A percentile compares a stretch with the other conserved stretches of the same genome.
Evolutionary conservation across 345 rosid genomes (phyloP).

Genomic region (Zanthoxylum bungeanum): DNA sequence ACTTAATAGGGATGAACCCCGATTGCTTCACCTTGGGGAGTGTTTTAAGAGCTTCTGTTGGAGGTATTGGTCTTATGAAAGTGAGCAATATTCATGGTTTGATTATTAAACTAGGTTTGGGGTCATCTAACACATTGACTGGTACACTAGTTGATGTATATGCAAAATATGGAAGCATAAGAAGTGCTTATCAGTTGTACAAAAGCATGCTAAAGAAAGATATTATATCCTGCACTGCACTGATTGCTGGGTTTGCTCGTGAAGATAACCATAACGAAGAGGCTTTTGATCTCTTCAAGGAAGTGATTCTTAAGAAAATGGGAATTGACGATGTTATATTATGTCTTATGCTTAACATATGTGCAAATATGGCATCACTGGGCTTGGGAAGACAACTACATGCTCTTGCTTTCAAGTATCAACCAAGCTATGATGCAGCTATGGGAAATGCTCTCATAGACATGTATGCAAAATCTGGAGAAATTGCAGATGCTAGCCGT

Average conservation of each 20-base stretch:
- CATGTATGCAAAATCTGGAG: constrained; percentile 79
- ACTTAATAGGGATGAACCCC: constrained; percentile 47
- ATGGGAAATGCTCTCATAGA: constrained; percentile 66
- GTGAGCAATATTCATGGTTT: constrained; percentile 56
- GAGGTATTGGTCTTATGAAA: constrained; percentile 24
- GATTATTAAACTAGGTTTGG: constrained; percentile 44
- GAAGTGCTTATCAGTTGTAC: constrained; percentile 40
- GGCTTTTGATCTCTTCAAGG: constrained; percentile 55
- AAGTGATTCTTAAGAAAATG: constrained; percentile 36
- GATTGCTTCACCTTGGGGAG: constrained; percentile 66
- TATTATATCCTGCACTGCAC: constrained; percentile 57
- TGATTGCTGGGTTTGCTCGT: constrained; percentile 54
- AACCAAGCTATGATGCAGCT: constrained; percentile 39
- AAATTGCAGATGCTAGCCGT: constrained; percentile 47
- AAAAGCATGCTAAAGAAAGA: constrained; percentile 42
- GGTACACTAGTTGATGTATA: constrained; percentile 63
- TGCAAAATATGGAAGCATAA: constrained; percentile 53
- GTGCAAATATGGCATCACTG: constrained; percentile 47
- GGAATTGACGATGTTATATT: constrained; percentile 52
- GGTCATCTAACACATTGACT: constrained; percentile 32
- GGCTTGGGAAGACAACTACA: constrained; percentile 67
- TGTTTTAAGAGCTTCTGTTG: constrained; percentile 54
- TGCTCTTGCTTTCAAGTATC: constrained; percentile 47
- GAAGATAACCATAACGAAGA: constrained; percentile 20
- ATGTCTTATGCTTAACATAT: constrained; percentile 57